Percentiles rank a stretch among this genome's conserved stretches.
phyloP scores from a whole-genome alignment of 2,329 filamentous ascomycete genomes.

The Aspergillus nomiae region DNA sequence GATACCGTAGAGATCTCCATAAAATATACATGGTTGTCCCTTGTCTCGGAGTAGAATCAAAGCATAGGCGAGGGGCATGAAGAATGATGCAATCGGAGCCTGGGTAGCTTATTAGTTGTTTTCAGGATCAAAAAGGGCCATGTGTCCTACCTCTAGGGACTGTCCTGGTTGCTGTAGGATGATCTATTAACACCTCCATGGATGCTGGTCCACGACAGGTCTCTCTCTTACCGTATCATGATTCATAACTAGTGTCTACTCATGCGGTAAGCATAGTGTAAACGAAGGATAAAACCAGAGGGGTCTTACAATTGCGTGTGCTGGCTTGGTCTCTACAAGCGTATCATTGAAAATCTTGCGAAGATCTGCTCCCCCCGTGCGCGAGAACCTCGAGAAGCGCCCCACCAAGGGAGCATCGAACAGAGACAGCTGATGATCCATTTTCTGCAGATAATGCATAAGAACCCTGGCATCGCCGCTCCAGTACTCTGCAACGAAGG shows the following conservation, averaged over 20 bases:
- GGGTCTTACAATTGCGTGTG: slow-evolving; percentile 58
- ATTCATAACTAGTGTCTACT: slow-evolving; percentile 71
- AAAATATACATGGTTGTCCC: slow-evolving; percentile 70
- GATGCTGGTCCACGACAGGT: no score
- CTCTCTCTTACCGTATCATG: slow-evolving; percentile 61
- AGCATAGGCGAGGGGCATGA: slow-evolving; percentile 72
- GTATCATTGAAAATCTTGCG: slow-evolving; percentile 64
- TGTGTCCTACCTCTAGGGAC: slow-evolving; percentile 53
- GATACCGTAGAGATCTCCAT: slow-evolving; percentile 69
- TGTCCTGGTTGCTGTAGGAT: slow-evolving; percentile 59
- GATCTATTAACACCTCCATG: not conserved
- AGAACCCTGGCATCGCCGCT: slow-evolving; percentile 59
- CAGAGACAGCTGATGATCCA: slow-evolving; percentile 61
- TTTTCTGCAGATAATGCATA: slow-evolving; percentile 58
- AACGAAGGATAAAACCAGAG: not conserved
- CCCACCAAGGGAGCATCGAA: slow-evolving; percentile 71
- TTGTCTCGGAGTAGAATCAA: slow-evolving; percentile 67
- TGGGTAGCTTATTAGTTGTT: slow-evolving; percentile 23
- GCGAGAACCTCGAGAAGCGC: slow-evolving; percentile 65
- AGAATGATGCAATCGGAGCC: slow-evolving; percentile 64
- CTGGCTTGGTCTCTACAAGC: slow-evolving; percentile 56
- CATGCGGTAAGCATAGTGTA: slow-evolving; percentile 22
- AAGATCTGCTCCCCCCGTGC: slow-evolving; percentile 60
- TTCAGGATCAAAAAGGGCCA: not conserved
- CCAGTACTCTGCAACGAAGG: slow-evolving; percentile 73